These are phyloP conservation scores for Thermomucor indicae-seudaticae DNA, from an alignment of 371 early-diverging fungal species.

Conservation along the genomic window DNA sequence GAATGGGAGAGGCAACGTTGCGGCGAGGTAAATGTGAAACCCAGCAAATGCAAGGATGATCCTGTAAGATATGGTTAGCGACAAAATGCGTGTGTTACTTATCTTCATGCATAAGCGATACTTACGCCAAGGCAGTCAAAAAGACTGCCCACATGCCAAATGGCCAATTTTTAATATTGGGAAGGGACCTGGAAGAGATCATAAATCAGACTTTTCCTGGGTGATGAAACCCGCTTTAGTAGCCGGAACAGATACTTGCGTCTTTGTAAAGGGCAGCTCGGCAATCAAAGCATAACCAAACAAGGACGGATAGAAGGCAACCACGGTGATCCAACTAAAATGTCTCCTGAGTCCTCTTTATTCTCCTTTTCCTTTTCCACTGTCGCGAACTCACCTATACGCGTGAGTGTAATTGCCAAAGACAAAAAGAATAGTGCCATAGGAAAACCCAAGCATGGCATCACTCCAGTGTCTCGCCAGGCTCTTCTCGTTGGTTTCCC, in stretches of 20 bases:
- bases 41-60: slow-evolving; percentile 55
- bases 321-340: slow-evolving; percentile 63
- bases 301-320: slow-evolving; percentile 71
- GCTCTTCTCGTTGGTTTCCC: slow-evolving; percentile 64
- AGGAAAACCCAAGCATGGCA: slow-evolving; percentile 49
- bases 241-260: slow-evolving; percentile 17
- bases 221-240: no score
- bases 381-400: slow-evolving; percentile 39
- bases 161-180: slow-evolving; percentile 69
- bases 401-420: slow-evolving; percentile 78
- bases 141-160: slow-evolving; percentile 65
- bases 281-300: slow-evolving; percentile 64
- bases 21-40: slow-evolving; percentile 57
- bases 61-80: slow-evolving; percentile 10
- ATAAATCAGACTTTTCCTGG: not conserved
- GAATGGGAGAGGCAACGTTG: slow-evolving; percentile 25
- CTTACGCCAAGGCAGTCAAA: slow-evolving; percentile 49
- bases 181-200: slow-evolving; percentile 39
- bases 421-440: slow-evolving; percentile 71
- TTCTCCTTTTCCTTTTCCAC: slow-evolving; percentile 4
- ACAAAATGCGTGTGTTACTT: not conserved
- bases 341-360: not conserved
- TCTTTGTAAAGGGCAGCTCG: slow-evolving; percentile 69
- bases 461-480: slow-evolving; percentile 67
- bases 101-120: not conserved